These are phyloP conservation scores for Glebionis coronaria DNA, from an alignment of 129 eudicot genomes.

Conservation along the genomic window DNA sequence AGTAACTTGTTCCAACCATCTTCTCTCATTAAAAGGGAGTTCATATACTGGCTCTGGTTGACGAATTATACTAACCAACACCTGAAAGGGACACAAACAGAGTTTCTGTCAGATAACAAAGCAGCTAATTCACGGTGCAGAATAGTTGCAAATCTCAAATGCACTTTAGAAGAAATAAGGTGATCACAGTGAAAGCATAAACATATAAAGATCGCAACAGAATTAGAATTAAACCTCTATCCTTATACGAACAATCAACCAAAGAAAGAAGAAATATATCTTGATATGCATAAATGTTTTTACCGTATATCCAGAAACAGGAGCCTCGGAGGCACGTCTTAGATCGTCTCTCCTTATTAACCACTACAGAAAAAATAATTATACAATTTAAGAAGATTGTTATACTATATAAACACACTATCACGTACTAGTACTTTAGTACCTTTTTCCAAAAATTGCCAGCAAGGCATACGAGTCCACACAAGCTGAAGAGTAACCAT, in stretches of 20 bases:
- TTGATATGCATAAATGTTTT: neutral
- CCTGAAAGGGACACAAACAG: conserved; percentile 32
- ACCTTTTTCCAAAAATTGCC: conserved; percentile 76
- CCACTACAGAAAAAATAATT: conserved; percentile 55
- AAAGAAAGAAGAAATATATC: conserved; percentile 11
- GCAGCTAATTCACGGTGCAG: no score
- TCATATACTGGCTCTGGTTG: conserved; percentile 91
- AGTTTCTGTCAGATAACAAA: neutral
- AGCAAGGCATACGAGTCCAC: conserved; percentile 84
- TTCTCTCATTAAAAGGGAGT: conserved; percentile 71
- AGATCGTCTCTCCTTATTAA: conserved; percentile 76
- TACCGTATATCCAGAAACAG: conserved; percentile 82
- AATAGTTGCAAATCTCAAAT: neutral
- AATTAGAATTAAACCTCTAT: neutral
- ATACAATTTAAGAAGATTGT: neutral
- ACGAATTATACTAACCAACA: conserved; percentile 80
- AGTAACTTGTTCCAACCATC: conserved; percentile 76
- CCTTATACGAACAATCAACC: neutral
- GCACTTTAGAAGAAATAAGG: neutral
- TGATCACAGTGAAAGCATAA: conserved; percentile 8
- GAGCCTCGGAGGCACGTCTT: conserved; percentile 69
- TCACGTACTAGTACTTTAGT: conserved; percentile 52
- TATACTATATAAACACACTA: conserved; percentile 6
- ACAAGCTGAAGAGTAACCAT: conserved; percentile 93
- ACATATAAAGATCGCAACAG: neutral